Conservation (phyloP, 169 alveolate genomes). For the Babesia divergens region DNA sequence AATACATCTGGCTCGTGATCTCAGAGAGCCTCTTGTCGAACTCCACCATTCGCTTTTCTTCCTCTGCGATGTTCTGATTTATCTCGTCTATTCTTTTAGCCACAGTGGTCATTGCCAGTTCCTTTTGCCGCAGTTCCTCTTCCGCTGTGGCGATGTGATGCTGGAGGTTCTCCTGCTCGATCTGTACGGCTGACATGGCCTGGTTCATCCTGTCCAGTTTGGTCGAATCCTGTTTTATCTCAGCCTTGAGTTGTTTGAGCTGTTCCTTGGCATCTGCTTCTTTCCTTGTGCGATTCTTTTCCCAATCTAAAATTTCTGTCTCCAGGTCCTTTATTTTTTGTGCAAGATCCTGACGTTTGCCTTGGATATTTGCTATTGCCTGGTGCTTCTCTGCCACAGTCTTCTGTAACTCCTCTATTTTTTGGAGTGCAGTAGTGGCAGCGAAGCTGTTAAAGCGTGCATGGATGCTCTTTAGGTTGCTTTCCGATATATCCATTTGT, state of each 20-base stretch:
- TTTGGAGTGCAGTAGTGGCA: constrained; percentile 57
- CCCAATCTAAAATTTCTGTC: constrained; percentile 56
- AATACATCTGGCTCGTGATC: constrained; percentile 37
- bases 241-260: constrained; percentile 63
- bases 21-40: constrained; percentile 56
- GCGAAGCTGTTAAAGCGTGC: constrained; percentile 56
- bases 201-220: constrained; percentile 48
- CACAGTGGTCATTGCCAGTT: constrained; percentile 47
- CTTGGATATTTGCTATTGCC: constrained; percentile 52
- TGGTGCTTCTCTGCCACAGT: constrained; percentile 34
- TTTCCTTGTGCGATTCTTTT: constrained; percentile 48
- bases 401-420: constrained; percentile 37
- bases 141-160: constrained; percentile 62
- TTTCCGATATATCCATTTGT: constrained; percentile 44
- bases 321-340: constrained; percentile 66
- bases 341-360: constrained; percentile 45
- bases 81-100: constrained; percentile 39
- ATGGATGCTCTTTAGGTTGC: constrained; percentile 45
- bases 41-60: constrained; percentile 28
- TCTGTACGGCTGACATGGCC: constrained; percentile 59
- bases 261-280: constrained; percentile 66
- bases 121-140: constrained; percentile 59
- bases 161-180: constrained; percentile 58
- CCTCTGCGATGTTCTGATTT: constrained; percentile 29
- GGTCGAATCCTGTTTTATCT: constrained; percentile 52